These are phyloP conservation scores for Aspergillus ustus DNA, from an alignment of 2,329 filamentous ascomycete species.

Conservation along the genomic window DNA sequence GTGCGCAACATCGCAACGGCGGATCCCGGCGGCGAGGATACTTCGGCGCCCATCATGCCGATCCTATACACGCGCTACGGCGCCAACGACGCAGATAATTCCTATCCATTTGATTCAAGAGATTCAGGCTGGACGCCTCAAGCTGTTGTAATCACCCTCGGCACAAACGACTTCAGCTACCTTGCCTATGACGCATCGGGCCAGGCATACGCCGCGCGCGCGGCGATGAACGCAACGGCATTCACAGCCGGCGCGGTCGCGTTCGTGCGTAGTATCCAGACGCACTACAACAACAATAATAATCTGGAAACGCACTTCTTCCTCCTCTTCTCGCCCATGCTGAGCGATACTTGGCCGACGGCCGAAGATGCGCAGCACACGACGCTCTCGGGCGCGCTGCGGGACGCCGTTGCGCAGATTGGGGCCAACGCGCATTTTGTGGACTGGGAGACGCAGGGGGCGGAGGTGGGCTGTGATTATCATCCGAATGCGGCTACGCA, in stretches of 20 bases:
- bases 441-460: constrained; percentile 1
- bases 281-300: not conserved
- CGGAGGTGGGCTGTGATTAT: constrained; percentile 8
- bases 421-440: not conserved
- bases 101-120: not conserved
- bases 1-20: not conserved
- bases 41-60: not conserved
- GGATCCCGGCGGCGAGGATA: not conserved
- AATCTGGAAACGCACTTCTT: not conserved
- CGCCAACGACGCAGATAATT: not conserved
- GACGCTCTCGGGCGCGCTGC: not conserved
- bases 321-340: not conserved
- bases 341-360: not conserved
- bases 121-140: not conserved
- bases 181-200: not conserved
- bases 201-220: not conserved
- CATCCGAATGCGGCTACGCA: constrained; percentile 9
- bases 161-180: not conserved
- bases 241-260: not conserved
- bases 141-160: not conserved
- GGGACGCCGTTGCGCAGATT: not conserved
- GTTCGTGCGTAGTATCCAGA: not conserved
- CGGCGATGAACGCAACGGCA: not conserved
- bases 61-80: not conserved
- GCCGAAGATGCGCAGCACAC: not conserved